A percentile compares a stretch with the other conserved stretches of the same genome.
phyloP scores from a whole-genome alignment of 2,329 filamentous ascomycete genomes.

The Ascosphaera apis region DNA sequence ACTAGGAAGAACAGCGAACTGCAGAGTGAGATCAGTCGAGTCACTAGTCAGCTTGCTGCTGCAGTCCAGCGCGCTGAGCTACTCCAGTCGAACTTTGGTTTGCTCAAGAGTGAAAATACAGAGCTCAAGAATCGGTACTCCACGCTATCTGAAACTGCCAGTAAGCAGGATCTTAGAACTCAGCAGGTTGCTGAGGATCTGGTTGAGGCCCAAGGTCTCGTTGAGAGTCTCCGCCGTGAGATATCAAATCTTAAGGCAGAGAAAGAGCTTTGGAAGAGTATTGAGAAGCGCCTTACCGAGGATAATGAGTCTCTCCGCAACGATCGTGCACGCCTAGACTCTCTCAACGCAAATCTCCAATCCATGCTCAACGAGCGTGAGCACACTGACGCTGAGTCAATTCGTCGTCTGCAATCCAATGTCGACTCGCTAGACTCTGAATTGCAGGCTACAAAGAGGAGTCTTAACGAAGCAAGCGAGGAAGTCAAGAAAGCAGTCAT shows the following conservation, averaged over 20 bases:
- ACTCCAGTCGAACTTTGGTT: slow-evolving; percentile 65
- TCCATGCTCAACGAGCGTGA: slow-evolving; percentile 83
- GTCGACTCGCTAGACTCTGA: slow-evolving; percentile 63
- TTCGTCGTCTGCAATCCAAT: slow-evolving; percentile 54
- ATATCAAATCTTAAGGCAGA: slow-evolving; percentile 84
- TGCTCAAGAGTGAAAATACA: slow-evolving; percentile 61
- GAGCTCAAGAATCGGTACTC: slow-evolving; percentile 71
- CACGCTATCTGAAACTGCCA: slow-evolving; percentile 54
- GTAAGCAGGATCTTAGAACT: slow-evolving; percentile 71
- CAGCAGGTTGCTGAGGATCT: slow-evolving; percentile 88
- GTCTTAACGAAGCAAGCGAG: slow-evolving; percentile 59
- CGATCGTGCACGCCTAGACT: slow-evolving; percentile 65
- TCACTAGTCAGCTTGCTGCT: slow-evolving; percentile 59
- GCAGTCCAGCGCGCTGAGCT: slow-evolving; percentile 72
- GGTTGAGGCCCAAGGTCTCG: slow-evolving; percentile 57
- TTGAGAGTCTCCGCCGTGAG: slow-evolving; percentile 76
- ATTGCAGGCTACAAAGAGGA: slow-evolving; percentile 54
- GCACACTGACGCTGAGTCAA: slow-evolving; percentile 55
- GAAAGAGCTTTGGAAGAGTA: slow-evolving; percentile 83
- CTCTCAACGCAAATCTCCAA: slow-evolving; percentile 61
- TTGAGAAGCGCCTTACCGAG: slow-evolving; percentile 67
- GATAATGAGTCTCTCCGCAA: slow-evolving; percentile 70
- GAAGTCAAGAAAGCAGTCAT: slow-evolving; percentile 63
- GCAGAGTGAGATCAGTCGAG: slow-evolving; percentile 58
- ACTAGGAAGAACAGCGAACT: slow-evolving; percentile 62